Conservation (phyloP, 2,329 filamentous ascomycete species). For the Alternaria sp. region DNA sequence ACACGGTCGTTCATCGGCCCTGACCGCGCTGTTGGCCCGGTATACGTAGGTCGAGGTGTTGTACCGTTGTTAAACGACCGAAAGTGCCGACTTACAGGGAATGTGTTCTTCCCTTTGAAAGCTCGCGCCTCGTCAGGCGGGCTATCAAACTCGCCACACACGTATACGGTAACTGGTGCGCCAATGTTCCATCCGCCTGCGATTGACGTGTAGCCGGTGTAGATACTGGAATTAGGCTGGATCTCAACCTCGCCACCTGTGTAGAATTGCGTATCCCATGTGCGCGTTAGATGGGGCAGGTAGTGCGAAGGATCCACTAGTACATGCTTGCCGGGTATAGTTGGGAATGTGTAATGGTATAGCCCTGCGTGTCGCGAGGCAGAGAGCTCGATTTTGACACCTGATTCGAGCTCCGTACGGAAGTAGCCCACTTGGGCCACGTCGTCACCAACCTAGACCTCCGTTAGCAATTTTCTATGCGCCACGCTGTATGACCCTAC, state of each 20-base stretch:
- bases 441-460: constrained; percentile 38
- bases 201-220: constrained; percentile 48
- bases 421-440: constrained; percentile 51
- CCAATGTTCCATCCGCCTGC: constrained; percentile 52
- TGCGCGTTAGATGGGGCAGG: constrained; percentile 43
- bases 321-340: constrained; percentile 52
- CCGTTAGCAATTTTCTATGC: neutral
- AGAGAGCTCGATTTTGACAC: constrained; percentile 48
- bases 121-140: constrained; percentile 34
- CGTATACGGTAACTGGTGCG: constrained; percentile 47
- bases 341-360: constrained; percentile 51
- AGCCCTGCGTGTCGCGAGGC: constrained; percentile 51
- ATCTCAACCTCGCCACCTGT: constrained; percentile 48
- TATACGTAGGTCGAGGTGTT: constrained; percentile 42
- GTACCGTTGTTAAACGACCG: constrained; percentile 44
- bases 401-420: constrained; percentile 47
- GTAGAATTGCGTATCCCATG: constrained; percentile 51
- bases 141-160: constrained; percentile 49
- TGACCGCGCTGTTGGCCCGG: constrained; percentile 38
- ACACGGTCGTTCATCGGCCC: constrained; percentile 55
- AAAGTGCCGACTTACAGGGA: constrained; percentile 46
- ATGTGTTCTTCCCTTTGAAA: constrained; percentile 52
- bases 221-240: constrained; percentile 39
- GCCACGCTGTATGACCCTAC: constrained; percentile 19
- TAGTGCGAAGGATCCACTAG: constrained; percentile 61